These are phyloP conservation scores for Suillus luteus DNA, from an alignment of 768 basidiomycete genomes.

Conservation along the genomic window DNA sequence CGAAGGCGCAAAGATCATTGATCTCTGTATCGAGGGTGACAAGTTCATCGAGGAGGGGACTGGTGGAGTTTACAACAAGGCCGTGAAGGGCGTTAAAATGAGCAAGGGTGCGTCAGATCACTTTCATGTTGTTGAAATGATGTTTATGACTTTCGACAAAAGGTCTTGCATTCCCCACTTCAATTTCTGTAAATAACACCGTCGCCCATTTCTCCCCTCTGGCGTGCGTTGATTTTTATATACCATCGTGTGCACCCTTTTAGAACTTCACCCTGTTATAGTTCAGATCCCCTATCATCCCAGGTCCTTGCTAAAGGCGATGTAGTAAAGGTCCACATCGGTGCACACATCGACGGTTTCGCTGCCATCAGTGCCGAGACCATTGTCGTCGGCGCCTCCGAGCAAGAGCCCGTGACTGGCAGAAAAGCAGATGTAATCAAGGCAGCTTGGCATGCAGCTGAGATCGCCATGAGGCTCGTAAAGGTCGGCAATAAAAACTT, in stretches of 20 bases:
- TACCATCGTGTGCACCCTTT: background rate
- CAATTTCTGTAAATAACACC: constrained; percentile 91
- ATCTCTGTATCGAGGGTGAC: constrained; percentile 93
- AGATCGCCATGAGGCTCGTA: constrained; percentile 87
- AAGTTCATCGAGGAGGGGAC: constrained; percentile 88
- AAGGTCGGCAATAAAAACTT: constrained; percentile 96
- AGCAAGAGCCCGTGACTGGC: constrained; percentile 76
- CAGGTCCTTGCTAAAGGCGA: constrained; percentile 80
- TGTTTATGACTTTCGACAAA: background rate
- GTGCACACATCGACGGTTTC: constrained; percentile 97
- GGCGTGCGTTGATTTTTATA: constrained; percentile 52
- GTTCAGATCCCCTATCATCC: constrained; percentile 72
- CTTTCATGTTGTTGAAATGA: background rate
- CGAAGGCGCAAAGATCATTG: constrained; percentile 85
- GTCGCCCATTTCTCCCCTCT: constrained; percentile 98
- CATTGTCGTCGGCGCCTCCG: constrained; percentile 80
- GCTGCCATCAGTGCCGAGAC: constrained; percentile 94
- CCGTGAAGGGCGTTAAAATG: constrained; percentile 85
- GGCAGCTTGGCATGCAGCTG: constrained; percentile 92
- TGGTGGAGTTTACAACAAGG: constrained; percentile 85
- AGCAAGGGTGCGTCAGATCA: constrained; percentile 65
- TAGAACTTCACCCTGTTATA: constrained; percentile 29
- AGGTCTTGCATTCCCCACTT: constrained; percentile 96
- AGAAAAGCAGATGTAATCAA: constrained; percentile 88
- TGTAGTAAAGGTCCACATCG: constrained; percentile 94